These are phyloP conservation scores for Fusarium newnesense DNA, from an alignment of 2,329 filamentous ascomycete species.

Conservation along the genomic window DNA sequence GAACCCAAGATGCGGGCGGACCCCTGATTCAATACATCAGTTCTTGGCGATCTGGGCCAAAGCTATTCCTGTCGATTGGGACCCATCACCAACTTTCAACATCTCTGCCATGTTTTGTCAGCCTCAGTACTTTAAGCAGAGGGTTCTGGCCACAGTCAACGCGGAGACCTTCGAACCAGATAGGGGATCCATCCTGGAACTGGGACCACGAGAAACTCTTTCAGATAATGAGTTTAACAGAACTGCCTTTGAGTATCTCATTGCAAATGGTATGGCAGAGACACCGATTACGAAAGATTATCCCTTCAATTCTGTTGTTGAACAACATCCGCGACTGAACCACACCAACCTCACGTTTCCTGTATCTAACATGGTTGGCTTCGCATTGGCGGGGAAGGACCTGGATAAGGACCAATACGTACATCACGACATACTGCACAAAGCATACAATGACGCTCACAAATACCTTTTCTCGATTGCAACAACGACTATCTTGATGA, in stretches of 20 bases:
- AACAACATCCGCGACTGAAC: conserved; percentile 40
- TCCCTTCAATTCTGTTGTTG: conserved; percentile 36
- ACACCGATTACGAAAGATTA: conserved; percentile 31
- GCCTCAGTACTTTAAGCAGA: conserved; percentile 57
- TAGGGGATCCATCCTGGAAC: background rate
- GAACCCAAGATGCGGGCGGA: conserved; percentile 44
- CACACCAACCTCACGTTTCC: conserved; percentile 28
- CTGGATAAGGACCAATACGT: conserved; percentile 9
- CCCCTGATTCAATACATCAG: conserved; percentile 47
- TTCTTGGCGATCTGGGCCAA: conserved; percentile 49
- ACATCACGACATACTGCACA: background rate
- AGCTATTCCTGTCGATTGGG: background rate
- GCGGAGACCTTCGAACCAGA: conserved; percentile 10
- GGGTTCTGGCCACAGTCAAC: conserved; percentile 53
- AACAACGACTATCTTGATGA: conserved; percentile 16
- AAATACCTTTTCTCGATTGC: conserved; percentile 48
- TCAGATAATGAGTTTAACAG: conserved; percentile 47
- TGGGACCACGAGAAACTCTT: background rate
- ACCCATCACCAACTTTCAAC: conserved; percentile 2
- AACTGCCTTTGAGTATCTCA: conserved; percentile 48
- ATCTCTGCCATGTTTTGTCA: conserved; percentile 56
- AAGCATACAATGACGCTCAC: conserved; percentile 35
- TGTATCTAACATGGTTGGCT: conserved; percentile 48
- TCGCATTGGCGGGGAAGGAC: conserved; percentile 40
- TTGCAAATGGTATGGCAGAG: conserved; percentile 43